phyloP scores from a whole-genome alignment of 345 rosid species.

The Brassica nigra region DNA sequence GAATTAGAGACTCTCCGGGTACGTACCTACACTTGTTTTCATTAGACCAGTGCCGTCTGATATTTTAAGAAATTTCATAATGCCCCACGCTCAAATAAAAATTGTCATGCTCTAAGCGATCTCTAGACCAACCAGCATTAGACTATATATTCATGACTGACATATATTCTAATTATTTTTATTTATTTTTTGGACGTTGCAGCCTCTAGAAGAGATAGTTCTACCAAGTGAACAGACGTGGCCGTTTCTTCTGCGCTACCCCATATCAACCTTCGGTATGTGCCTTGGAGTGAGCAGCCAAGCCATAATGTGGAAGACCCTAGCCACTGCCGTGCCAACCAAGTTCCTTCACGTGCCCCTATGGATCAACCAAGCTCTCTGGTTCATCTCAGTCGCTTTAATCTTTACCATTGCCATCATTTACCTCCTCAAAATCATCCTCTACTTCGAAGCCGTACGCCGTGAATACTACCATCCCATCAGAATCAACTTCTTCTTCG shows the following conservation, averaged over 20 bases:
- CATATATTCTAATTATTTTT: neutral
- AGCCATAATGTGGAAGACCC: slow-evolving; percentile 78
- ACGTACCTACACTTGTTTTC: slow-evolving; percentile 16
- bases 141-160: neutral
- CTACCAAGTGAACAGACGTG: slow-evolving; percentile 72
- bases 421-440: slow-evolving; percentile 59
- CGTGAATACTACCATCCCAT: slow-evolving; percentile 85
- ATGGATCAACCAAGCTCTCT: slow-evolving; percentile 49
- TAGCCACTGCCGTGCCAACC: slow-evolving; percentile 62
- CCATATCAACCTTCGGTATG: slow-evolving; percentile 78
- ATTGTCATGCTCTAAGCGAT: neutral
- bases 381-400: slow-evolving; percentile 63
- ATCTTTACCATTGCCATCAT: slow-evolving; percentile 42
- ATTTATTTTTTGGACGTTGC: neutral
- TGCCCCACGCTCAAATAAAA: too few relatives aligned
- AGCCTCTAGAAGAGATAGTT: slow-evolving; percentile 69
- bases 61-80: too few relatives aligned
- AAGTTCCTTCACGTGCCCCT: slow-evolving; percentile 61
- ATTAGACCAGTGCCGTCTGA: neutral
- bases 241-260: slow-evolving; percentile 82
- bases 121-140: neutral
- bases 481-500: slow-evolving; percentile 84
- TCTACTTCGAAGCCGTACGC: slow-evolving; percentile 83
- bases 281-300: slow-evolving; percentile 91
- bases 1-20: slow-evolving; percentile 77